A percentile compares a stretch with the other conserved stretches of the same genome.
Evolutionary conservation across 2,329 filamentous ascomycete genomes (phyloP).

Genomic region (Alternaria solani): DNA sequence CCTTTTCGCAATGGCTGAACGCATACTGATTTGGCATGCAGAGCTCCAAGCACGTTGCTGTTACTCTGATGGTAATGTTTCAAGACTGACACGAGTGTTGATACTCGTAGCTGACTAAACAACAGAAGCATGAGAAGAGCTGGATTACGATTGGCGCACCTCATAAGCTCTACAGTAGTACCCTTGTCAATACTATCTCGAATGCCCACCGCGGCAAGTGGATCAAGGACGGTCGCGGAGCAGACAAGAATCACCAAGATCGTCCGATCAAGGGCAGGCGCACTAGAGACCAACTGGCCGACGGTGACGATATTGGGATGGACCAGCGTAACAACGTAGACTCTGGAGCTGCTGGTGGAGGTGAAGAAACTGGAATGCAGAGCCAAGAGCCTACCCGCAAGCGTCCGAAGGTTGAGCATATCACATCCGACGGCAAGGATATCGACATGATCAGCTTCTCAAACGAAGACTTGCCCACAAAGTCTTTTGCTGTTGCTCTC

Average conservation of each 20-base stretch:
- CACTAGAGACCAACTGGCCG: not conserved
- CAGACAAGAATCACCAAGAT: constrained; percentile 8
- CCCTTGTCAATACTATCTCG: constrained; percentile 14
- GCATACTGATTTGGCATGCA: not conserved
- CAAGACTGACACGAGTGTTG: not conserved
- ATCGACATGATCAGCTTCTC: not conserved
- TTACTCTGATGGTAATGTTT: constrained; percentile 19
- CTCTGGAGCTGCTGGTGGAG: not conserved
- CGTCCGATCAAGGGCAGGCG: not conserved
- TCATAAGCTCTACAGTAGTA: constrained; percentile 21
- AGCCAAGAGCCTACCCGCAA: not conserved
- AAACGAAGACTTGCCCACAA: not conserved
- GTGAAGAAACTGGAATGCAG: not conserved
- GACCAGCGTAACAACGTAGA: not conserved
- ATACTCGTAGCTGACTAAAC: constrained; percentile 1
- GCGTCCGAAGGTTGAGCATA: not conserved
- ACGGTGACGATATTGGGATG: not conserved
- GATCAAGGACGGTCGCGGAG: constrained; percentile 16
- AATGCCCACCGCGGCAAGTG: constrained; percentile 18
- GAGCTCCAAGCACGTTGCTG: constrained; percentile 17
- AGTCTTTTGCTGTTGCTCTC: not conserved
- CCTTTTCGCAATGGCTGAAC: not conserved
- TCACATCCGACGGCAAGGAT: not conserved
- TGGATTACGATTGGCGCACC: constrained; percentile 21
- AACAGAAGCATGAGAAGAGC: constrained; percentile 21